Percentiles rank a stretch among this genome's conserved stretches.
Conservation (phyloP, 2,329 filamentous ascomycete genomes). For the Claviceps quebecensis region DNA sequence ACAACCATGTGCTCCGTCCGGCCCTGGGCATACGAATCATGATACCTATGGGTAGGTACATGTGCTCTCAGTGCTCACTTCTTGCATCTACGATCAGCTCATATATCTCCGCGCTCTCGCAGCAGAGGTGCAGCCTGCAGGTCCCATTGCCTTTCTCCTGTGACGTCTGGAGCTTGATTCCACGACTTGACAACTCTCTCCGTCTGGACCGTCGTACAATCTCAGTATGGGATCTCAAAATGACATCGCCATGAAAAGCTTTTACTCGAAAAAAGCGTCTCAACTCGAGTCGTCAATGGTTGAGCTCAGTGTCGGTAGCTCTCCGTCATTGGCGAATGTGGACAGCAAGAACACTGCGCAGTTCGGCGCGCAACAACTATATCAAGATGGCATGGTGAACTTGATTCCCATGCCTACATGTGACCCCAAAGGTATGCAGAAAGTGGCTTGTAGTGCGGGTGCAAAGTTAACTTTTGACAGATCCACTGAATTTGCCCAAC, state of each 20-base stretch:
- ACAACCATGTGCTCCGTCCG: background rate
- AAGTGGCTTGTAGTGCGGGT: background rate
- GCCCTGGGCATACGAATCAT: background rate
- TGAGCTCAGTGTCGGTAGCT: background rate
- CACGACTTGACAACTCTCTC: background rate
- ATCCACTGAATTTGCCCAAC: slow-evolving; percentile 1
- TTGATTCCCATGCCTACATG: slow-evolving; percentile 3
- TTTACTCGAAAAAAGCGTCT: background rate
- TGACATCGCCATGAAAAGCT: background rate
- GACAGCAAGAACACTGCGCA: background rate
- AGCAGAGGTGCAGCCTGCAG: background rate
- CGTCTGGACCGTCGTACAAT: background rate
- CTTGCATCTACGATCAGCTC: background rate
- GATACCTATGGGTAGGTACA: background rate
- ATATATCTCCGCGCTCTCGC: background rate
- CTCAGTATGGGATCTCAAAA: background rate
- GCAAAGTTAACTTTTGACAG: background rate
- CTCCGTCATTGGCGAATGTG: background rate
- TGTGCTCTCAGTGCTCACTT: background rate
- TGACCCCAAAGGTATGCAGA: slow-evolving; percentile 1
- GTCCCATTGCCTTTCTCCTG: background rate
- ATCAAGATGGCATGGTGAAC: background rate
- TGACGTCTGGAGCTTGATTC: background rate
- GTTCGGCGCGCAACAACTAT: background rate
- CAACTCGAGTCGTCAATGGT: background rate